Conservation (phyloP, 2,329 filamentous ascomycete species). For the Calonectria pauciramosa region DNA sequence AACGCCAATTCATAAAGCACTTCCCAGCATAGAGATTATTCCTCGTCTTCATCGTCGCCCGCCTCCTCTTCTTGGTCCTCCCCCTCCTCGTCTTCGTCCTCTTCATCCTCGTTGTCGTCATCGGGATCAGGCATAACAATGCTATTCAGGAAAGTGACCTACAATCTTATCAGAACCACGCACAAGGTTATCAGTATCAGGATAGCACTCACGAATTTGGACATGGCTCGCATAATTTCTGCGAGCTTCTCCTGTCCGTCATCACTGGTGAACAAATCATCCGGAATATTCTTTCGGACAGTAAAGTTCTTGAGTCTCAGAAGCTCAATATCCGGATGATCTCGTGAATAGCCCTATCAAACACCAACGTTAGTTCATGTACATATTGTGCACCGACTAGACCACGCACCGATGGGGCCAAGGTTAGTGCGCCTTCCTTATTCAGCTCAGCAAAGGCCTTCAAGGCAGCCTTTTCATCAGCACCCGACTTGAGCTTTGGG, state of each 20-base stretch:
- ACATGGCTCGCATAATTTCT: conserved; percentile 76
- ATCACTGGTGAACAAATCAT: conserved; percentile 73
- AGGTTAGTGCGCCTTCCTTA: conserved; percentile 83
- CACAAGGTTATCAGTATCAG: not conserved
- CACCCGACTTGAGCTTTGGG: conserved; percentile 52
- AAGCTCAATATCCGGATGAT: conserved; percentile 84
- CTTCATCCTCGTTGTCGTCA: conserved; percentile 57
- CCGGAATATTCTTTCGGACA: conserved; percentile 75
- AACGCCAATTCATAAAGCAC: not conserved
- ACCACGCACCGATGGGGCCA: conserved; percentile 80
- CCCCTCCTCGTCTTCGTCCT: conserved; percentile 51
- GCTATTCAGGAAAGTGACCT: conserved; percentile 80
- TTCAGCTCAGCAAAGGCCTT: conserved; percentile 80
- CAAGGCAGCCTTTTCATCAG: conserved; percentile 67
- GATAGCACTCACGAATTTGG: conserved; percentile 78
- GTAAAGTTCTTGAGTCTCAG: conserved; percentile 87
- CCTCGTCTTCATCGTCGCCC: conserved; percentile 18
- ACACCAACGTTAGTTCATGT: conserved; percentile 53
- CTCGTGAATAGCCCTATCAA: conserved; percentile 77
- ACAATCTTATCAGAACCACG: conserved; percentile 13
- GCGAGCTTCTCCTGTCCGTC: conserved; percentile 76
- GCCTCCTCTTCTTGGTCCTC: conserved; percentile 28
- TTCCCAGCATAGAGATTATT: not conserved
- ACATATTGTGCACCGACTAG: not conserved
- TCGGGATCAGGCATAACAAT: conserved; percentile 79